These are phyloP conservation scores for Tricholoma flavovirens DNA, from an alignment of 768 basidiomycete genomes.

Conservation along the genomic window DNA sequence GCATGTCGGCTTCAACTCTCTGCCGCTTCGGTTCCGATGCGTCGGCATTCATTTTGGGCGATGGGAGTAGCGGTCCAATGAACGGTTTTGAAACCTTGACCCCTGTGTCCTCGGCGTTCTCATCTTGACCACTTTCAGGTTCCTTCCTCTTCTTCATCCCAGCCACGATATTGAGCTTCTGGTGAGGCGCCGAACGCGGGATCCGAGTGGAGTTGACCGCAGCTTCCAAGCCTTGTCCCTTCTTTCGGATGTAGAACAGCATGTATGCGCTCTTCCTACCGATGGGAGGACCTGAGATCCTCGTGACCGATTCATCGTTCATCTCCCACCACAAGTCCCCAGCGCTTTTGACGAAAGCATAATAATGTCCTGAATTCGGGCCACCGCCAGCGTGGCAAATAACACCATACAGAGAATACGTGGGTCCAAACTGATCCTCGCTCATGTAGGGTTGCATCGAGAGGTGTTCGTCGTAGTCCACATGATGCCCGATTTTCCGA, in stretches of 20 bases:
- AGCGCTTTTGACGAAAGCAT: constrained; percentile 70
- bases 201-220: constrained; percentile 37
- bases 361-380: constrained; percentile 96
- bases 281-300: constrained; percentile 39
- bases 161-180: constrained; percentile 38
- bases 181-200: constrained; percentile 17
- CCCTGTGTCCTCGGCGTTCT: constrained; percentile 43
- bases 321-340: constrained; percentile 82
- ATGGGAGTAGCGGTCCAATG: constrained; percentile 64
- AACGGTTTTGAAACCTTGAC: constrained; percentile 46
- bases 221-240: constrained; percentile 68
- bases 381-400: constrained; percentile 91
- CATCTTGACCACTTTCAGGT: constrained; percentile 35
- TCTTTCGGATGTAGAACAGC: constrained; percentile 83
- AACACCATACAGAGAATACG: constrained; percentile 85
- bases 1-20: constrained; percentile 8
- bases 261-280: constrained; percentile 83
- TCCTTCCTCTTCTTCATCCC: constrained; percentile 45
- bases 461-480: constrained; percentile 76
- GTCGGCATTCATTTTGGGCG: constrained; percentile 26
- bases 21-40: constrained; percentile 20
- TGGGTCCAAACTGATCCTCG: constrained; percentile 65
- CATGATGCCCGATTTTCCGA: constrained; percentile 70
- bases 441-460: constrained; percentile 80
- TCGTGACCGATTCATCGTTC: constrained; percentile 81